Evolutionary conservation across 2,329 filamentous ascomycete species (phyloP), one percentile per base, ranked within the genome.

Genomic region (Macroventuria anomochaeta): DNA sequence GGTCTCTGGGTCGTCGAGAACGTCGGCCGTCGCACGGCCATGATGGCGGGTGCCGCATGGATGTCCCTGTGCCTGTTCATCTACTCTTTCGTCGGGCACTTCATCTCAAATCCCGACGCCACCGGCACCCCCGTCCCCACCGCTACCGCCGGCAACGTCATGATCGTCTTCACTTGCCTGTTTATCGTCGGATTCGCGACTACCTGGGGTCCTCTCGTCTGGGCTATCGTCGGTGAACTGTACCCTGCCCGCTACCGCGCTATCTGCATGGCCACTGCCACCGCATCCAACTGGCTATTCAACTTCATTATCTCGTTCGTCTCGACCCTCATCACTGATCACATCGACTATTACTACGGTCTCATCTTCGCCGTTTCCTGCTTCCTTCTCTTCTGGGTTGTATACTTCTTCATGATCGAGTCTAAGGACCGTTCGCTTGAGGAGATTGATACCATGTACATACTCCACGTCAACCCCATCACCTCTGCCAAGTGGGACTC

Each of bases 331-430:
- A 91, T 93, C 70, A 89, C 86, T 0, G 76, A 80, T 0, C 81
- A 82, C 2, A 92, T 92, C 53, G 83, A 88, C 62, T 92, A 88
- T 73, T 81, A 81, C 2, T 90, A 90, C 65, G 89, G 89, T 3
- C 89, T 91, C 53, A 86, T 93, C 32, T 93, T 93, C 71, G 89
- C 88, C 0, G 86, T 80, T 0, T 91, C 86, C 69, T 88, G 89
- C 58, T 75, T 89, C 15, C 76, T 83, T 0, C 88, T 83, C 0
- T 83, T 85, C 1, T 60, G 86, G 0, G 71, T 91, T 26, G 87
- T 92, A 37, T 93, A 88, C 78, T 90, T 93, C 76, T 91, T 91
- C 73, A 84, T 92, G 60, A 85, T 89, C 40, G 89, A 93, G 72
- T 88, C 85, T 34, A 87, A 89, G 71, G 89, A 86, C 52, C 84